These are phyloP conservation scores for Piromyces finnis DNA, from an alignment of 192 early-diverging fungal genomes.

Conservation along the genomic window DNA sequence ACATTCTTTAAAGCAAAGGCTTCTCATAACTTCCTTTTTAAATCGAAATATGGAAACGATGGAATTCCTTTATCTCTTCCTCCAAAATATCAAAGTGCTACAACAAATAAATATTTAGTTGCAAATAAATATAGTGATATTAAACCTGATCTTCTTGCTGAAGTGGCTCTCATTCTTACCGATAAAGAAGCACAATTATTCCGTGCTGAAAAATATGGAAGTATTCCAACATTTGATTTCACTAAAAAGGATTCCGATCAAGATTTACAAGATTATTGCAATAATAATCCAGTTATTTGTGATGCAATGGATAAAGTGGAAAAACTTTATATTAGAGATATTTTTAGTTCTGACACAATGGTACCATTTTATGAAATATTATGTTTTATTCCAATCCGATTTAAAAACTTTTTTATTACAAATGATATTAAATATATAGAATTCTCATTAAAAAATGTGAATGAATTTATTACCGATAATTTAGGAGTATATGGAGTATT, in stretches of 20 bases:
- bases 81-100: no score
- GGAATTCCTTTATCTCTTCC: no score
- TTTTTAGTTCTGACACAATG: not conserved
- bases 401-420: not conserved
- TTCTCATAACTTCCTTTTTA: not conserved
- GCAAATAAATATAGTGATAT: no score
- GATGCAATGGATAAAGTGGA: not conserved
- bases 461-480: not conserved
- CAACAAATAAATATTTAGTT: no score
- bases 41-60: not conserved
- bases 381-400: not conserved
- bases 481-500: not conserved
- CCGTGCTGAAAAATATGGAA: not conserved
- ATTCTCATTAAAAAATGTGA: not conserved
- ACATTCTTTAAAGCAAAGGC: not conserved
- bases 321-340: not conserved
- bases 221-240: not conserved
- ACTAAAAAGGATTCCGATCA: not conserved
- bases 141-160: no score
- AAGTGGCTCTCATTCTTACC: not conserved
- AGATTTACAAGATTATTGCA: not conserved
- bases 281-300: not conserved
- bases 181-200: not conserved
- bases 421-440: no score
- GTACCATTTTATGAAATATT: not conserved